A percentile compares a stretch with the other conserved stretches of the same genome.
phyloP scores from a whole-genome alignment of 2,329 filamentous ascomycete genomes.

The Botrytis fabae region DNA sequence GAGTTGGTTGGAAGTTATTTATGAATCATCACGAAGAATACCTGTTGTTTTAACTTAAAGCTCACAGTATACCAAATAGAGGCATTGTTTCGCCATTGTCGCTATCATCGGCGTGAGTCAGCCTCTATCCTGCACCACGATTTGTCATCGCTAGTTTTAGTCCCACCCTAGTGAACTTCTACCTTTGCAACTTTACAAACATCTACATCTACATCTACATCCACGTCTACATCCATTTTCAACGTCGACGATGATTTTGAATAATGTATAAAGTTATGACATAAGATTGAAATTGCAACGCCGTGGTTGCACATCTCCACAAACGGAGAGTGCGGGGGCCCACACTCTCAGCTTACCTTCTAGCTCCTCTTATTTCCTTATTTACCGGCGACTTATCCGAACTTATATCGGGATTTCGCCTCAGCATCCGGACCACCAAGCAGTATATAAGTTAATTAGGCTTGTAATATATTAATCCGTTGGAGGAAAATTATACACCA shows the following conservation, averaged over 20 bases:
- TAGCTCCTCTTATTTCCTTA: background rate
- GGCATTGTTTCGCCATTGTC: background rate
- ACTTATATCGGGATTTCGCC: conserved; percentile 3
- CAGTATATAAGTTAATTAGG: background rate
- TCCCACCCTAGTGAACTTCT: background rate
- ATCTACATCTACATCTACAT: background rate
- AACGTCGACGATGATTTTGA: background rate
- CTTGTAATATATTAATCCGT: background rate
- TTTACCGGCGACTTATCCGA: conserved; percentile 7
- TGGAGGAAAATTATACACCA: conserved; percentile 15
- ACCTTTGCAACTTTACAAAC: background rate
- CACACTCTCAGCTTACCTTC: background rate
- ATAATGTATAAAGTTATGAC: accelerated
- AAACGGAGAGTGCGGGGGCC: background rate
- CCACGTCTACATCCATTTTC: background rate
- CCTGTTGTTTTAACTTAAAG: background rate
- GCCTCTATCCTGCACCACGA: background rate
- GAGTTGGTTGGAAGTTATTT: background rate
- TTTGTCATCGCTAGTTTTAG: background rate
- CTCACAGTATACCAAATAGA: background rate
- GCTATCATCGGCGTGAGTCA: conserved; percentile 17
- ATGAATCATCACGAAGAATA: accelerated
- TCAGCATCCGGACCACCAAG: background rate
- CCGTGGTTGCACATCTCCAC: background rate
- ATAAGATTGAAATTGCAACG: background rate